A percentile compares a stretch with the other conserved stretches of the same genome.
Conservation (phyloP, 179 eudicot genomes). For the Heliamphora pulchella region DNA sequence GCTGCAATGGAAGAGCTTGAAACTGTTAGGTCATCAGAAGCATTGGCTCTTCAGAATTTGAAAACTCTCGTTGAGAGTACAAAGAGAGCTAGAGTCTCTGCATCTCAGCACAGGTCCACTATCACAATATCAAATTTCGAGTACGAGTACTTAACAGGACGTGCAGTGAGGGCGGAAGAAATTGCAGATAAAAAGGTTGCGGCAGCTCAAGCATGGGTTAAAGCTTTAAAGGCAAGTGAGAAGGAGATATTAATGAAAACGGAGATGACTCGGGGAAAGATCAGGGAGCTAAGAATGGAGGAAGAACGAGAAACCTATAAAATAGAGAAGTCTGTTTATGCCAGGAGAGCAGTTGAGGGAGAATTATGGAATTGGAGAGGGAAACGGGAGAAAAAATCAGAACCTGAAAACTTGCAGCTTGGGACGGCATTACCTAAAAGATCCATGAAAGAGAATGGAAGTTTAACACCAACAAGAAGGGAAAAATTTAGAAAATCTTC, state of each 20-base stretch:
- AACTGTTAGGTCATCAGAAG: slow-evolving; percentile 50
- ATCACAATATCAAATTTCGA: slow-evolving; percentile 76
- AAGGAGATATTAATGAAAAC: slow-evolving; percentile 46
- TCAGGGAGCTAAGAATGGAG: slow-evolving; percentile 31
- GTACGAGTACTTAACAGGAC: slow-evolving; percentile 62
- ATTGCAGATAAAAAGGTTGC: slow-evolving; percentile 78
- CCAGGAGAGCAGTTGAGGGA: slow-evolving; percentile 19
- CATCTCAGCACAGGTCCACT: slow-evolving; percentile 36
- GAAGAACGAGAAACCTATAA: slow-evolving; percentile 32
- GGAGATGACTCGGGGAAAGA: slow-evolving; percentile 31
- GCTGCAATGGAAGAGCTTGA: slow-evolving; percentile 54
- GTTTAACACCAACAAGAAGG: slow-evolving; percentile 40
- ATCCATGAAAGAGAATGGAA: slow-evolving; percentile 27
- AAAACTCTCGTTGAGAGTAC: slow-evolving; percentile 39
- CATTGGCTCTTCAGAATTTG: slow-evolving; percentile 49
- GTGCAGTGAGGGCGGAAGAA: slow-evolving; percentile 52
- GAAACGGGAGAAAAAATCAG: slow-evolving; percentile 16
- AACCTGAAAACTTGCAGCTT: slow-evolving; percentile 15
- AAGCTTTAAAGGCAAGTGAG: slow-evolving; percentile 67
- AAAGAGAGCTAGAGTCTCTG: slow-evolving; percentile 44
- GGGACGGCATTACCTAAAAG: slow-evolving; percentile 20
- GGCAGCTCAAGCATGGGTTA: slow-evolving; percentile 76
- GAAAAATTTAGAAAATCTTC: slow-evolving; percentile 37
- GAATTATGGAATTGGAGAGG: slow-evolving; percentile 22
- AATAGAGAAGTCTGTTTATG: slow-evolving; percentile 19